Base-by-base conservation (phyloP, 83 land plant genomes). In the Thuja plicata region DNA sequence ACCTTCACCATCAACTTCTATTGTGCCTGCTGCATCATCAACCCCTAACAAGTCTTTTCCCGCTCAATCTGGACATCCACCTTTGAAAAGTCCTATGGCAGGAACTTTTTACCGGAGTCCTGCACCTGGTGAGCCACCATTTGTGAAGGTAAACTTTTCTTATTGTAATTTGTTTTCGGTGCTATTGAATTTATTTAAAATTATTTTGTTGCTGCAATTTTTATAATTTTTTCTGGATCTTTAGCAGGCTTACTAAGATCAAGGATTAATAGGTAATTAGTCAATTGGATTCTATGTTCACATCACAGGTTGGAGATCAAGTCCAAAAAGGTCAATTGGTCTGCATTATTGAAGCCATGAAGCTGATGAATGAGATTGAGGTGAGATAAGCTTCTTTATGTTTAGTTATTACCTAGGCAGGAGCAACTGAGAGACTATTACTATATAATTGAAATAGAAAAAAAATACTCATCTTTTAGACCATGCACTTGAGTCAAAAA, bases 311-410 rank as follows among this genome's bases (percentile, higher is more conserved):
- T 34, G 98, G 98, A 82, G 97, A 97, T 90, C 93, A 94, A 85
- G 94, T 97, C 16, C 89, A 93, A 74, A 97, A 97, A 88, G 98
- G 98, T 1, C 98, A 97, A 88, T 94, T 95, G 41, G 21, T 97
- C 30, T 97, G 98, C 91, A 97, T 97, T 71, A 90, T 97, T 77
- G 98, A 97, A 90, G 97, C 98, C 46, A 97, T 97, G 98, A 97
- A 97, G 70, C 88, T 97, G 92, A 97, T 97, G 98, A 97, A 95
- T 91, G 96, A 95, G 86, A 95, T 95, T 90, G 98, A 97, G 88
- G 98, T 95, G 90, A 87, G 91, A 50, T 15, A 16, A 41, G 89
- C 24, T 76, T 62, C 24, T 88, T 27, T 41, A 24, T 85, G 32
- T 70, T 30, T 46, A 32, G 17, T 50, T 38, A 46, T 85, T 55